Evolutionary conservation across 2,329 filamentous ascomycete species (phyloP).

Genomic region (Botrytis squamosa): DNA sequence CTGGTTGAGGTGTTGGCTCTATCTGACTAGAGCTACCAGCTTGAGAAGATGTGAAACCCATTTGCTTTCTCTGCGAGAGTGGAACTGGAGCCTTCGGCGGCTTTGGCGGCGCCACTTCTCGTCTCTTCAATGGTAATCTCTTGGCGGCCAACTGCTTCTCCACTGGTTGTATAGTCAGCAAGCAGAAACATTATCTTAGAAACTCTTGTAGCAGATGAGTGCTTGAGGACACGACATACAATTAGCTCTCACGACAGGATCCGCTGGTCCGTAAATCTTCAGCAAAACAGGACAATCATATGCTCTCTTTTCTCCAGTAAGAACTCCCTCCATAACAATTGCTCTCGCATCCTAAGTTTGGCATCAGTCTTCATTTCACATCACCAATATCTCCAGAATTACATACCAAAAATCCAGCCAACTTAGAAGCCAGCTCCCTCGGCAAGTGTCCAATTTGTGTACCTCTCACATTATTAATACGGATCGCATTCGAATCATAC

Average conservation of each 20-base stretch:
- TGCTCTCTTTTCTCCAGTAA: conserved; percentile 63
- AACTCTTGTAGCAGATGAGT: neutral
- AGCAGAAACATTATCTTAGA: neutral
- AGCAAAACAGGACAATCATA: conserved; percentile 74
- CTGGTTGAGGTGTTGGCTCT: conserved; percentile 25
- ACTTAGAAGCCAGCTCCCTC: conserved; percentile 62
- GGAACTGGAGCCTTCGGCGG: conserved; percentile 55
- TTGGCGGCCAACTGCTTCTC: neutral
- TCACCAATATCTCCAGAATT: conserved; percentile 20
- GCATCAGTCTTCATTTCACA: conserved; percentile 22
- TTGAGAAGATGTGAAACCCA: conserved; percentile 32
- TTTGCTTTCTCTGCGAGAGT: conserved; percentile 44
- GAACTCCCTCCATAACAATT: conserved; percentile 65
- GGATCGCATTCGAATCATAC: conserved; percentile 75
- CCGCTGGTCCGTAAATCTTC: conserved; percentile 65
- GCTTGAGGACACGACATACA: conserved; percentile 24
- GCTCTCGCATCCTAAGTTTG: conserved; percentile 51
- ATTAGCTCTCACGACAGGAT: conserved; percentile 49
- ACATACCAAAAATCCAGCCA: conserved; percentile 69
- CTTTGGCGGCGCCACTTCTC: conserved; percentile 42
- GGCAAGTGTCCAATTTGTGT: conserved; percentile 79
- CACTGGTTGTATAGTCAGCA: neutral
- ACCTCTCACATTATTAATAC: conserved; percentile 72
- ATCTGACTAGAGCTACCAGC: conserved; percentile 23
- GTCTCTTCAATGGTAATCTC: conserved; percentile 28